These are phyloP conservation scores for Rosa multiflora DNA, from an alignment of 306 rosid species.

Conservation along the genomic window DNA sequence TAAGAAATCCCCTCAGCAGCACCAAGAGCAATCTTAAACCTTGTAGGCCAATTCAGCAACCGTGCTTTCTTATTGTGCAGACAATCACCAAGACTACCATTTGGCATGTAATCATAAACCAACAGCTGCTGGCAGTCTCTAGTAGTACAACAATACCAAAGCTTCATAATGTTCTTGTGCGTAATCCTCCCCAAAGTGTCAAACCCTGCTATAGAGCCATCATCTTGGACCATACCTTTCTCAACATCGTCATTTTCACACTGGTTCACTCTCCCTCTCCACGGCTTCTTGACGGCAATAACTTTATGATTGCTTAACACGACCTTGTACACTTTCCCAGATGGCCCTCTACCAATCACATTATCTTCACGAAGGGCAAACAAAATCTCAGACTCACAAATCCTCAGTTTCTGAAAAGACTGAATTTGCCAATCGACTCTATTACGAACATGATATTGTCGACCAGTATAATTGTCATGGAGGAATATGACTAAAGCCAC, in stretches of 20 bases:
- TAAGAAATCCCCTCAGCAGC: slow-evolving; percentile 95
- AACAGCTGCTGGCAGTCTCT: slow-evolving; percentile 44
- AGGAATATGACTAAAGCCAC: too few relatives aligned
- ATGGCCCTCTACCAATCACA: slow-evolving; percentile 27
- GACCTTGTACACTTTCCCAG: slow-evolving; percentile 90
- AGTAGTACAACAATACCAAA: slow-evolving; percentile 89
- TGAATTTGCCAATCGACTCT: too few relatives aligned
- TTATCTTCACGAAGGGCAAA: slow-evolving; percentile 38
- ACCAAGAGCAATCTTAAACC: slow-evolving; percentile 32
- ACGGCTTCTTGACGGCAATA: slow-evolving; percentile 80
- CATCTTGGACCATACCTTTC: slow-evolving; percentile 45
- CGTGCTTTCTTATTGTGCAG: slow-evolving; percentile 77
- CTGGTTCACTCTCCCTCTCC: slow-evolving; percentile 45
- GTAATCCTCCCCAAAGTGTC: slow-evolving; percentile 80
- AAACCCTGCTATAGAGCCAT: slow-evolving; percentile 77
- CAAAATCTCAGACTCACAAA: slow-evolving; percentile 67
- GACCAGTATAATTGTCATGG: too few relatives aligned
- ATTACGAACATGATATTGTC: too few relatives aligned
- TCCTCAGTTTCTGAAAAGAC: slow-evolving; percentile 47
- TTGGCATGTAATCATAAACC: neutral
- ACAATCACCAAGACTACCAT: slow-evolving; percentile 84
- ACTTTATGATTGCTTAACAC: slow-evolving; percentile 56
- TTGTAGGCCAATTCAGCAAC: slow-evolving; percentile 81
- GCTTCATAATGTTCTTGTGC: slow-evolving; percentile 91
- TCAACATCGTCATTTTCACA: slow-evolving; percentile 51